Evolutionary conservation across 441 rosid genomes (phyloP), one percentile per base, ranked within the genome.

Genomic region (Dalechampia spathulata): DNA sequence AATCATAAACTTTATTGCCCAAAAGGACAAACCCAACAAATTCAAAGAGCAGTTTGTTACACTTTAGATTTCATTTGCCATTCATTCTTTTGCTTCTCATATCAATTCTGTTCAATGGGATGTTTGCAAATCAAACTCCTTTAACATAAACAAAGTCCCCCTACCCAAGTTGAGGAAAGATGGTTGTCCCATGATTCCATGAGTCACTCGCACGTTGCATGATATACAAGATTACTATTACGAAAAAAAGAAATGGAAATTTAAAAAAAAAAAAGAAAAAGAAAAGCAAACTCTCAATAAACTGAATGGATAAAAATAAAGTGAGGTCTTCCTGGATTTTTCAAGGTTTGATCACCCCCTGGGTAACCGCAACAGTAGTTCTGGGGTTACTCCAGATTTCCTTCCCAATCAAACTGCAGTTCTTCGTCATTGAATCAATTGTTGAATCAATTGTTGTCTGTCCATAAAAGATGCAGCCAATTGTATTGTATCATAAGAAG

Each of bases 401-500:
- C 64, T 49, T 61, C 30, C 28, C 34, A 42, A 23, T 42, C 56
- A 9, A 34, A 47, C 27, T 32, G 64, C 23, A 63, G 51, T 34
- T 56, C 68, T 66, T 46, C 44, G 10, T 56, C 51, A 15, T 55
- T 52, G 26, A 64, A 51, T 38, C 49, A 48, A 10, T 51, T n/a
- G n/a, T n/a, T n/a, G n/a, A n/a, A 30, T 3, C 5, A 30, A 30
- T 30, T 37, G 58, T 41, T n/a, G 44, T 42, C 17, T 55, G 49
- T 34, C 19, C 28, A 52, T 41, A 46, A 52, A 67, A 38, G 53
- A 52, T 58, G 30, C 52, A n/a, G 32, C 25, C 22, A n/a, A n/a
- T n/a, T n/a, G n/a, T 36, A 14, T 48, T 21, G 25, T 26, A 58
- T 83, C 82, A 85, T 41, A 91, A 73, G 71, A 91, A 91, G 74